Conservation (phyloP, 139 green algal genomes). For the Chlamydomonas incerta region DNA sequence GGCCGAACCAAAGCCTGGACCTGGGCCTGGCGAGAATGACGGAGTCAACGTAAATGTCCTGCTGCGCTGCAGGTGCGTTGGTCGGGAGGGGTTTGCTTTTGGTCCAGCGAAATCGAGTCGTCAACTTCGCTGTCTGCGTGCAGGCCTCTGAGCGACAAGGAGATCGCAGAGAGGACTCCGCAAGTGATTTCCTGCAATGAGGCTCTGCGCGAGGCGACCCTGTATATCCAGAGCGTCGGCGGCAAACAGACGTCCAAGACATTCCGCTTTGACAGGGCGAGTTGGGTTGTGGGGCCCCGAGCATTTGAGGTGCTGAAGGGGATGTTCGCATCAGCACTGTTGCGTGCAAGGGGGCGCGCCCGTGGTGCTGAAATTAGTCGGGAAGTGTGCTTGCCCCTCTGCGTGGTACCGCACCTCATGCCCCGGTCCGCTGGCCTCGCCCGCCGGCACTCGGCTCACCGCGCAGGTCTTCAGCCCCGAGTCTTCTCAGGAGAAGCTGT, state of each 20-base stretch:
- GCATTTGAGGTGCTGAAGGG: too few relatives aligned
- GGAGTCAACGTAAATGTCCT: conserved; percentile 96
- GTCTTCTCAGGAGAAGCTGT: conserved; percentile 90
- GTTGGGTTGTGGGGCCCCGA: background rate
- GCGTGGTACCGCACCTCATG: too few relatives aligned
- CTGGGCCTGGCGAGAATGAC: conserved; percentile 50
- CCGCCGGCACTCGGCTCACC: background rate
- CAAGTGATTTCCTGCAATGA: conserved; percentile 91
- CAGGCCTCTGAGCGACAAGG: conserved; percentile 85
- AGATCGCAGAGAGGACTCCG: conserved; percentile 70
- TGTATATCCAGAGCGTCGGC: conserved; percentile 79
- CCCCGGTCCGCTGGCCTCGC: too few relatives aligned
- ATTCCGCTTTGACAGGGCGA: conserved; percentile 96
- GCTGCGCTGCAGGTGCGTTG: conserved; percentile 91
- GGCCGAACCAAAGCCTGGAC: background rate
- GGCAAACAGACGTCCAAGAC: conserved; percentile 85
- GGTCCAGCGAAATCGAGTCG: background rate
- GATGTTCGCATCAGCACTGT: too few relatives aligned
- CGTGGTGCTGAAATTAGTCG: too few relatives aligned
- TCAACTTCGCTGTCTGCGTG: background rate
- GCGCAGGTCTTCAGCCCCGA: conserved; percentile 88
- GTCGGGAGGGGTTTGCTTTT: background rate
- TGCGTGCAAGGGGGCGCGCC: too few relatives aligned
- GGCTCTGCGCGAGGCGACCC: conserved; percentile 77
- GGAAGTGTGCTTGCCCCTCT: too few relatives aligned